Base-by-base conservation (phyloP, 768 basidiomycete species). In the Rubroboletus satanas region DNA sequence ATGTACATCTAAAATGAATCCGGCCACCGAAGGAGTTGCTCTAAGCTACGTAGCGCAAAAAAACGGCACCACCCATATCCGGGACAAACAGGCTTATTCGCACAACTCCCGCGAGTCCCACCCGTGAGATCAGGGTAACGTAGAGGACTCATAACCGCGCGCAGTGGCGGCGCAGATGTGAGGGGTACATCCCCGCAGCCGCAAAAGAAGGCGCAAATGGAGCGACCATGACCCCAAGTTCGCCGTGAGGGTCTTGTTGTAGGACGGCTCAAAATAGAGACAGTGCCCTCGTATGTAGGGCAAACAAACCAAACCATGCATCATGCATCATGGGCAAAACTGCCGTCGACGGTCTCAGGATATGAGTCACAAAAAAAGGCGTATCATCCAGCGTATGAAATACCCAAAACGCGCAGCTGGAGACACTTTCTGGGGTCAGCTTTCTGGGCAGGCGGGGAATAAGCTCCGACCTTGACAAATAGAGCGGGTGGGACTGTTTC, bases 381-480 rank as follows among this genome's bases (percentile, higher is more conserved):
- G 35, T 41, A 18, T 49, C 45, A 49, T 52, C 44, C 29, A 51
- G 15, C 36, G 46, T 54, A 60, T 55, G 51, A 62, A 61, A 68
- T 57, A 61, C 59, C 39, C 38, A 42, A 59, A 59, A 47, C 12
- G 59, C 43, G 49, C 57, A 50, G 53, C 62, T 58, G 36, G 36
- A 42, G 43, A 45, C n/a, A 18, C 31, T 52, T 48, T 55, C 42
- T 51, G 57, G 56, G 55, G 57, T 58, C 45, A 60, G 49, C 33
- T 29, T 21, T 48, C 49, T 51, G 51, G 52, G 50, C 37, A 57
- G 43, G 61, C 48, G 61, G 60, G 59, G 54, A 49, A 59, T 7
- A 59, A 53, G 45, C 54, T 55, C 63, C 58, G 53, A 59, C 61
- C 61, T 65, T 60, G 55, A 60, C 59, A 61, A 54, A 59, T 56